Base-by-base conservation (phyloP, 495 filamentous ascomycete genomes). In the Talaromyces proteolyticus region DNA sequence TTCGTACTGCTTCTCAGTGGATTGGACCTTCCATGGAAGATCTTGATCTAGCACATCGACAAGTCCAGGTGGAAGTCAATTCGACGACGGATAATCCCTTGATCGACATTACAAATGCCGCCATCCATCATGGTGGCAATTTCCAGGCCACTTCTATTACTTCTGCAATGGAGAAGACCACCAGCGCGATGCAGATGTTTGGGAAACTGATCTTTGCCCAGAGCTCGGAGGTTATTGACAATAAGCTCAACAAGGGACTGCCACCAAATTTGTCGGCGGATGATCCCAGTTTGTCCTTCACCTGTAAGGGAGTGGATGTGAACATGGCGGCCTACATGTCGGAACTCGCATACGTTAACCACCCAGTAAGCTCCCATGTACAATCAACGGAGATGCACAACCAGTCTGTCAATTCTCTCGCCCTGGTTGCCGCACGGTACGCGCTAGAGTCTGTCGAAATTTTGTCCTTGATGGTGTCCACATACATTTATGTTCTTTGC, bases 31-130 rank as follows among this genome's bases (percentile, higher is more conserved):
- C 76, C 36, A 61, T 84, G 0, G 81, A 85, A 57, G 80, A 85
- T 49, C 61, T 84, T 4, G 20, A 60, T 4, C 70, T 82, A 0
- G 79, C 81, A 1, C 68, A 77, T 18, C 57, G 65, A 11, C 82
- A 86, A 50, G 56, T 86, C n/a, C 55, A 61, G 11, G 63, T 66
- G 3, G 82, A 86, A 53, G 64, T 80, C 51, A 86, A 84, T 56
- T 82, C 82, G 14, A 73, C 78, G 4, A 78, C 77, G 2, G 82
- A 86, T 51, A 86, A 85, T 55, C 82, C 82, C 2, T 59, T 86
- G 14, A 56, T 81, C 25, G 70, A 83, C 44, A 55, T 61, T 11
- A 29, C 53, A 25, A 48, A 25, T 1, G 44, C 46, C 2, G 44
- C 12, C 6, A 26, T 39, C 16, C 55, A 54, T 5, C 72, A 80